Base-by-base conservation (phyloP, 2,329 filamentous ascomycete species). In the Parastagonospora nodorum region DNA sequence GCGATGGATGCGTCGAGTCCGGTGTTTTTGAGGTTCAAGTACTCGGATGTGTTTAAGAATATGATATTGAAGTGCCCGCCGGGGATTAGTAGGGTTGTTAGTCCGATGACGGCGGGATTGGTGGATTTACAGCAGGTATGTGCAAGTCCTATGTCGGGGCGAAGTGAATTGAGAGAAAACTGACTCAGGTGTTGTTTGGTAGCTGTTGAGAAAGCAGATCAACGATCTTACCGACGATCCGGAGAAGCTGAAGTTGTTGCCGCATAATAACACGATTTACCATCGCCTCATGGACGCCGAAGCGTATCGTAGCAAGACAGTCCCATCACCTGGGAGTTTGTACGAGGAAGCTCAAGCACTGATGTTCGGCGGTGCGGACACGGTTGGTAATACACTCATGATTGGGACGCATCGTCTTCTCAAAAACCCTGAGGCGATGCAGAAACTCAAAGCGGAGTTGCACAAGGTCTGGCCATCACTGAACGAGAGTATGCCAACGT, bases 361-460 rank as follows among this genome's bases (percentile, higher is more conserved):
- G 42, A 67, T 81, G 55, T 79, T 80, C 54, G 78, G 72, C 7
- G 79, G 78, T 11, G 70, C 70, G 10, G 77, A 80, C 48, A 80
- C 78, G 0, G 71, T 74, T 5, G 77, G 71, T 0, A 75, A 74
- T 35, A 69, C 76, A 1, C 54, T 78, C 7, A 75, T 74, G 66
- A 56, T 75, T 8, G 78, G 76, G 0, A 68, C 68, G 1, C 78
- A 72, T 50, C 66, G 79, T 42, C 47, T 80, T 24, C 62, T 80
- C 4, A 62, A 73, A 27, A 53, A 69, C 1, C 70, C 72, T 0
- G 51, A 60, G 1, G 57, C 72, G 12, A 50, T 74, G 31, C 43
- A 67, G 11, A 70, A 61, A 39, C 57, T 81, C 7, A 71, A 74
- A 41, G 50, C 51, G 2, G 78, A 81, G 52, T 55, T 81, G 5